phyloP scores from a whole-genome alignment of 2,329 filamentous ascomycete genomes.

The Immersiporthe knoxdaviesiana region DNA sequence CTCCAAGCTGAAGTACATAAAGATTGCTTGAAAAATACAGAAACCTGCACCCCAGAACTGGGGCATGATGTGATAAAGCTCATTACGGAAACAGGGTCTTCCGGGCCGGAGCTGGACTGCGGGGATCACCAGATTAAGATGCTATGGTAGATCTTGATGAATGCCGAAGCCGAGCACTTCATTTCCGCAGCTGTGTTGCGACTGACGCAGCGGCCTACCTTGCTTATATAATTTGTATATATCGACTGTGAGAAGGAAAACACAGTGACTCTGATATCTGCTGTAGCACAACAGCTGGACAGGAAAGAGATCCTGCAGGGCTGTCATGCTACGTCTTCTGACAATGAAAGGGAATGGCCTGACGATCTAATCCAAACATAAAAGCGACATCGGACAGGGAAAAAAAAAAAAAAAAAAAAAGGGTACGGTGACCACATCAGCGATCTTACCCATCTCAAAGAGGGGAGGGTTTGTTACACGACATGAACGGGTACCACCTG shows the following conservation, averaged over 20 bases:
- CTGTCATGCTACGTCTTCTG: background rate
- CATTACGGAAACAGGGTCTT: background rate
- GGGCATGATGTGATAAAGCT: background rate
- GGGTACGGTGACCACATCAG: too few species aligned
- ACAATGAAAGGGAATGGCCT: too few species aligned
- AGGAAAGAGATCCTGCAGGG: background rate
- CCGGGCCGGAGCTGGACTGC: background rate
- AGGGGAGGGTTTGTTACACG: background rate
- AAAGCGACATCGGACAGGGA: background rate
- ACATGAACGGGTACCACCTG: background rate
- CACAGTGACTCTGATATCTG: background rate
- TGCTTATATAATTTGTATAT: background rate
- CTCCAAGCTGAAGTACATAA: too few species aligned
- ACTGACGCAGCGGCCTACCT: background rate
- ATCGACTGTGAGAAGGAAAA: background rate
- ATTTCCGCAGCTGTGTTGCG: background rate
- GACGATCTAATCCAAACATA: too few species aligned
- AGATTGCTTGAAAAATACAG: background rate
- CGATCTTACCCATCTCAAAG: background rate
- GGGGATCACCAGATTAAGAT: slow-evolving; percentile 5
- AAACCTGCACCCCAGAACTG: background rate
- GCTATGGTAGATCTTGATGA: background rate
- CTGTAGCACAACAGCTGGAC: background rate
- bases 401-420: too few species aligned
- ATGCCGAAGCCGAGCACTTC: slow-evolving; percentile 8